phyloP scores from a whole-genome alignment of 129 eudicot genomes.

The Flaveria bidentis region DNA sequence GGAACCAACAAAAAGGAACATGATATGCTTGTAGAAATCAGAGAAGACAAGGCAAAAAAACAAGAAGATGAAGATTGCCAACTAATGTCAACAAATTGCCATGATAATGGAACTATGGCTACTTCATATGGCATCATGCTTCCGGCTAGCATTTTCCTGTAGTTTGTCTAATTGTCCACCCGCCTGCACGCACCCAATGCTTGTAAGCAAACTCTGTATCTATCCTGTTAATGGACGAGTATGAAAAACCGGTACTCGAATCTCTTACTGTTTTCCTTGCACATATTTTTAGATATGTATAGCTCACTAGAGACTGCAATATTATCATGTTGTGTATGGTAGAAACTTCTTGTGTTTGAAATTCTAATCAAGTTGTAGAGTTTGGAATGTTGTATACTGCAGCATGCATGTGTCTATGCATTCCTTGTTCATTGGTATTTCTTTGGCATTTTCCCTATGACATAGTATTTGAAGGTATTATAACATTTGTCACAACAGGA shows the following conservation, averaged over 20 bases:
- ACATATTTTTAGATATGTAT: conserved; percentile 30
- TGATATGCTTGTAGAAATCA: conserved; percentile 24
- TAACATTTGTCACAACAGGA: too few species aligned
- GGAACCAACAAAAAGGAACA: conserved; percentile 25
- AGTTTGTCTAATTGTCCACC: neutral
- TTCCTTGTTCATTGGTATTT: conserved; percentile 9
- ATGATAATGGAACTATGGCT: conserved; percentile 42
- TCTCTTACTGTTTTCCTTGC: conserved; percentile 22
- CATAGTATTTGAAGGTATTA: neutral
- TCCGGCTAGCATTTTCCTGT: conserved; percentile 45
- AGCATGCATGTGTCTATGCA: neutral
- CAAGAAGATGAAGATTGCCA: conserved; percentile 40
- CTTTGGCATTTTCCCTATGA: neutral
- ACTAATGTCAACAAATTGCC: conserved; percentile 43
- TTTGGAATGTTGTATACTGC: neutral
- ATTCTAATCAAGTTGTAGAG: conserved; percentile 18
- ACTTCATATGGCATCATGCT: conserved; percentile 42
- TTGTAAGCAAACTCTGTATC: neutral
- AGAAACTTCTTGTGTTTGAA: conserved; percentile 22
- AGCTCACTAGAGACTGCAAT: conserved; percentile 29
- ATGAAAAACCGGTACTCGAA: conserved; percentile 13
- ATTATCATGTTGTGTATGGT: conserved; percentile 23
- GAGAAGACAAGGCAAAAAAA: conserved; percentile 25
- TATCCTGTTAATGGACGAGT: conserved; percentile 8
- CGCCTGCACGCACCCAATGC: neutral